Conservation (phyloP, 345 rosid genomes). For the Luvunga scandens region DNA sequence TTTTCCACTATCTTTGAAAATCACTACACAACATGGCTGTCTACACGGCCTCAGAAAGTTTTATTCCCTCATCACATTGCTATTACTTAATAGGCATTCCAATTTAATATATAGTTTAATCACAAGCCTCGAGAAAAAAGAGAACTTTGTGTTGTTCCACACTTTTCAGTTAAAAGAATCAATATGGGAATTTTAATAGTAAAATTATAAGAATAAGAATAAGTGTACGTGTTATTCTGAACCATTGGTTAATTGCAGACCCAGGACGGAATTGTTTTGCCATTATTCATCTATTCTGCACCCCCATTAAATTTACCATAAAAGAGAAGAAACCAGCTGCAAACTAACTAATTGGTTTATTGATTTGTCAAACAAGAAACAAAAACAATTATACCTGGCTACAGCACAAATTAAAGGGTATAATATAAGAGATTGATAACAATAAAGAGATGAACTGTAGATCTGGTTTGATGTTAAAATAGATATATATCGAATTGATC, state of each 20-base stretch:
- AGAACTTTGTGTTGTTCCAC: not conserved
- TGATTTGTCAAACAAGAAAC: no score
- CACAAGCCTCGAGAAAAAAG: not conserved
- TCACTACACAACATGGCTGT: not conserved
- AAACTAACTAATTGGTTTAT: no score
- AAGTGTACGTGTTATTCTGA: not conserved
- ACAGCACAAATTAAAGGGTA: no score
- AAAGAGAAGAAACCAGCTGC: no score
- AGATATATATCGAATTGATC: no score
- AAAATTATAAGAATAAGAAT: not conserved
- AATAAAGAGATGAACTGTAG: no score
- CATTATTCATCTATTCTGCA: not conserved
- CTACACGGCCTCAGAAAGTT: not conserved
- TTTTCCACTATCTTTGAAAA: constrained; percentile 1
- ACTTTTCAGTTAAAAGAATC: not conserved
- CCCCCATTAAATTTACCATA: not conserved
- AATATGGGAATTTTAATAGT: not conserved
- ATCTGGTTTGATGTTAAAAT: no score
- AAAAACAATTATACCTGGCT: no score
- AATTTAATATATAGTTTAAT: not conserved
- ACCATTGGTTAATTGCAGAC: not conserved
- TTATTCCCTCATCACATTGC: not conserved
- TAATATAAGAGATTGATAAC: no score
- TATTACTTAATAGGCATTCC: not conserved
- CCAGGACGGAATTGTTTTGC: not conserved